Conservation (phyloP, 345 rosid genomes). For the Lepidium sativum region DNA sequence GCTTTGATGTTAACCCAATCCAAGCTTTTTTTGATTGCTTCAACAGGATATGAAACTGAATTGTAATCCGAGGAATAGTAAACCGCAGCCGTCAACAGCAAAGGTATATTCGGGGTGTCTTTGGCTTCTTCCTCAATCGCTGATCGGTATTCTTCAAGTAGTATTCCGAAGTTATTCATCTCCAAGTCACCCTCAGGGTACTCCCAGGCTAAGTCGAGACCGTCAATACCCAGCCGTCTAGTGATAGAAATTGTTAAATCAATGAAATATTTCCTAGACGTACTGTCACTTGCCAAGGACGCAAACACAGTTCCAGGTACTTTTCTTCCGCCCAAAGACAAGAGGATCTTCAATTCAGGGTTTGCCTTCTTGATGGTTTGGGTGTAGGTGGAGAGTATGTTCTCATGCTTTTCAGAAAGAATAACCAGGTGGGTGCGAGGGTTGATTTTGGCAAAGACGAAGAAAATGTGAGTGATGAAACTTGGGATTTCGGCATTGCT, state of each 20-base stretch:
- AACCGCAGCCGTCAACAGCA: too few relatives aligned
- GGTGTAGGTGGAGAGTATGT: too few relatives aligned
- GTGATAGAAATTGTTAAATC: too few relatives aligned
- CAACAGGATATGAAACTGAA: conserved; percentile 31
- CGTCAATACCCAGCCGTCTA: too few relatives aligned
- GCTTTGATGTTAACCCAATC: conserved; percentile 58
- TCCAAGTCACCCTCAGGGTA: conserved; percentile 27
- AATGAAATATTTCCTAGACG: conserved; percentile 39
- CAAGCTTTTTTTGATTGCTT: conserved; percentile 14
- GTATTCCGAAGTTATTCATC: conserved; percentile 36
- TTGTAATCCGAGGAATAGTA: too few relatives aligned
- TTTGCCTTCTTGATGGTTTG: conserved; percentile 29
- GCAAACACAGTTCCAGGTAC: conserved; percentile 18
- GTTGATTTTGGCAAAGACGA: too few relatives aligned
- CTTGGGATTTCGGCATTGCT: too few relatives aligned
- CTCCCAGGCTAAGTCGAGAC: conserved; percentile 59
- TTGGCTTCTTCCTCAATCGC: too few relatives aligned
- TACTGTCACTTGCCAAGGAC: conserved; percentile 39
- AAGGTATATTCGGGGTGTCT: too few relatives aligned
- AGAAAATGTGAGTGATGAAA: too few relatives aligned
- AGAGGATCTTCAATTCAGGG: conserved; percentile 47
- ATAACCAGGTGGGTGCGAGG: too few relatives aligned
- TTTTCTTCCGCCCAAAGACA: conserved; percentile 47
- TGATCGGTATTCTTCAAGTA: conserved; percentile 38
- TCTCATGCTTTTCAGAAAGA: too few relatives aligned